phyloP scores from a whole-genome alignment of 2,329 filamentous ascomycete genomes.

The Kalmusia sp. region DNA sequence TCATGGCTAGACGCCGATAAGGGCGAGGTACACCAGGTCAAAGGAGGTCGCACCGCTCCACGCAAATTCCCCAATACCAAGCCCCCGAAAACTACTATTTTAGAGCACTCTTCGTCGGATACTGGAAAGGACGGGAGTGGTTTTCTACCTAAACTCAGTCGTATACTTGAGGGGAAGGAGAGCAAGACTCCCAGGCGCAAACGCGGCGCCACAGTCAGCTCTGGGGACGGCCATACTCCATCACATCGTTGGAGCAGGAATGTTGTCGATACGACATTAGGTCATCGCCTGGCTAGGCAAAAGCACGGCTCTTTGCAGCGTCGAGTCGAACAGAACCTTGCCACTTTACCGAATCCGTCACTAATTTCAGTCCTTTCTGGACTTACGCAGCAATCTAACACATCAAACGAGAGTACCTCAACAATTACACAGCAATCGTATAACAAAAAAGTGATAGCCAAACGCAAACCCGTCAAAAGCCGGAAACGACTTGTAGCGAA shows the following conservation, averaged over 20 bases:
- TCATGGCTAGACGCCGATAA: conserved; percentile 32
- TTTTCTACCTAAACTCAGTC: conserved; percentile 50
- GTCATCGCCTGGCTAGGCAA: conserved; percentile 37
- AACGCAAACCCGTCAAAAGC: conserved; percentile 30
- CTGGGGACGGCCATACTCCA: conserved; percentile 15
- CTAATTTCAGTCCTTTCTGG: conserved; percentile 51
- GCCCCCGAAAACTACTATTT: conserved; percentile 18
- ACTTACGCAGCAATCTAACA: conserved; percentile 49
- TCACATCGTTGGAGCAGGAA: conserved; percentile 24
- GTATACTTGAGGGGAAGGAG: conserved; percentile 50
- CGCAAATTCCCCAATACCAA: conserved; percentile 30
- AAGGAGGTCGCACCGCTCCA: conserved; percentile 23
- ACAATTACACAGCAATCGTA: conserved; percentile 55
- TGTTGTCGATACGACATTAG: conserved; percentile 28
- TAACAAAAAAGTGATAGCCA: conserved; percentile 33
- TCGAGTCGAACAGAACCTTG: conserved; percentile 34
- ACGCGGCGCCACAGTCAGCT: conserved; percentile 30
- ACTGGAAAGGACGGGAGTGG: conserved; percentile 27
- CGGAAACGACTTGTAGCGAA: conserved; percentile 21
- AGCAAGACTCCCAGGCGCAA: conserved; percentile 25
- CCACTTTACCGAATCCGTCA: conserved; percentile 48
- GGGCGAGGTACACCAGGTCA: conserved; percentile 28
- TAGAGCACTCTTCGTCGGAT: conserved; percentile 16
- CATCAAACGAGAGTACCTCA: conserved; percentile 54
- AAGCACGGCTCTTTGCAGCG: conserved; percentile 43